These are phyloP conservation scores for Striga hermonthica DNA, from an alignment of 305 asterid species.

Conservation along the genomic window DNA sequence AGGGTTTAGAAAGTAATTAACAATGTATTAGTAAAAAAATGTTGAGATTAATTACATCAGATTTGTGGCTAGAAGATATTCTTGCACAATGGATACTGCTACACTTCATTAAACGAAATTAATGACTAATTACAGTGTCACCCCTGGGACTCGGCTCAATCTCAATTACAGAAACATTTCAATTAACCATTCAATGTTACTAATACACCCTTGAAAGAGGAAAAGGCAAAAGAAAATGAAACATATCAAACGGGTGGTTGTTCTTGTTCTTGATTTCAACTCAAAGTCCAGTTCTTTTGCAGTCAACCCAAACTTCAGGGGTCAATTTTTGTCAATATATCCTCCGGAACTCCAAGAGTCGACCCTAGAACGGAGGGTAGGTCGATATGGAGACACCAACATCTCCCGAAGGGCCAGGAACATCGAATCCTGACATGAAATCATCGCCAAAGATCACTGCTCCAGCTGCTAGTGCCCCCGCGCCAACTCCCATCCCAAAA, in stretches of 20 bases:
- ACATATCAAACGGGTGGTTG: not conserved
- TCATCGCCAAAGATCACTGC: conserved; percentile 73
- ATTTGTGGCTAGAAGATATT: not conserved
- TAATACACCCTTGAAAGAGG: not conserved
- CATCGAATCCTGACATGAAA: conserved; percentile 56
- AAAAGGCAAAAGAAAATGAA: no score
- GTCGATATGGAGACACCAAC: conserved; percentile 41
- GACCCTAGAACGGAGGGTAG: conserved; percentile 48
- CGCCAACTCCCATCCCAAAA: conserved; percentile 63
- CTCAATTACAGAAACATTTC: not conserved
- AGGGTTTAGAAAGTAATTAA: no score
- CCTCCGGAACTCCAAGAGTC: no score
- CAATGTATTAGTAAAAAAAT: not conserved
- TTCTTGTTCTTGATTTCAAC: no score
- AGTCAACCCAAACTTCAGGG: not conserved
- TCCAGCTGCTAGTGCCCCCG: conserved; percentile 78
- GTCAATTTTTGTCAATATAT: not conserved
- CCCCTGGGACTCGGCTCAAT: not conserved
- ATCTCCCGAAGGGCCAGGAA: conserved; percentile 41
- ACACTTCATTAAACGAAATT: not conserved
- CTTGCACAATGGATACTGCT: not conserved
- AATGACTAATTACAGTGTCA: not conserved
- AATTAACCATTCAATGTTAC: not conserved
- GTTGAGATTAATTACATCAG: not conserved
- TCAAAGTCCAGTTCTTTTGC: not conserved